Conservation (phyloP, 108 stramenopile genomes). For the Skeletonema potamos region DNA sequence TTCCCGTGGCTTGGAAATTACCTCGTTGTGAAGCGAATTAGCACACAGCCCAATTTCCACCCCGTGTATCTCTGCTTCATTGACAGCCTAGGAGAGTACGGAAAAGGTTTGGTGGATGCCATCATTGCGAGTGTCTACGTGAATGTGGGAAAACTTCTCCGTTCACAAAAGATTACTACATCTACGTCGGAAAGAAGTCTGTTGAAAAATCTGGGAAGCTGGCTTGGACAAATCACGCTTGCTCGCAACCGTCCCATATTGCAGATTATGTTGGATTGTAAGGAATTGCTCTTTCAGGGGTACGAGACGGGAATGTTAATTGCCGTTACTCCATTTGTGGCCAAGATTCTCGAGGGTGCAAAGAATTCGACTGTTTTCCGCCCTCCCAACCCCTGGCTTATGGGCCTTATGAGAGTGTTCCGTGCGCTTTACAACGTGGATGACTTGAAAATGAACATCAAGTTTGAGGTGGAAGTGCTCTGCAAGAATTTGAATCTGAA, state of each 20-base stretch:
- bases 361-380: slow-evolving; percentile 92
- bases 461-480: slow-evolving; percentile 98
- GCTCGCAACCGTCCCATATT: slow-evolving; percentile 96
- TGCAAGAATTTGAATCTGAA: slow-evolving; percentile 96
- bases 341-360: slow-evolving; percentile 97
- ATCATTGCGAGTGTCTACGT: slow-evolving; percentile 90
- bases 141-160: slow-evolving; percentile 91
- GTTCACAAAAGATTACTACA: slow-evolving; percentile 93
- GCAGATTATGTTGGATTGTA: slow-evolving; percentile 96
- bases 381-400: slow-evolving; percentile 99
- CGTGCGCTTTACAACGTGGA: slow-evolving; percentile 94
- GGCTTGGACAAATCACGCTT: slow-evolving; percentile 98
- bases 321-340: slow-evolving; percentile 97
- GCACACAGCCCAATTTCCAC: slow-evolving; percentile 98
- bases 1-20: slow-evolving; percentile 98
- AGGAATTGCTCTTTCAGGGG: slow-evolving; percentile 95
- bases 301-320: slow-evolving; percentile 98
- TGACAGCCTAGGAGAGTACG: slow-evolving; percentile 92
- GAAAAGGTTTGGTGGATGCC: slow-evolving; percentile 87
- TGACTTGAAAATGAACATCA: slow-evolving; percentile 99
- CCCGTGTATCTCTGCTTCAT: slow-evolving; percentile 91
- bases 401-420: slow-evolving; percentile 95
- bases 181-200: slow-evolving; percentile 94
- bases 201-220: slow-evolving; percentile 97
- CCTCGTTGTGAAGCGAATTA: slow-evolving; percentile 97